Base-by-base conservation (phyloP, 345 rosid species). In the Gossypium sturtianum region DNA sequence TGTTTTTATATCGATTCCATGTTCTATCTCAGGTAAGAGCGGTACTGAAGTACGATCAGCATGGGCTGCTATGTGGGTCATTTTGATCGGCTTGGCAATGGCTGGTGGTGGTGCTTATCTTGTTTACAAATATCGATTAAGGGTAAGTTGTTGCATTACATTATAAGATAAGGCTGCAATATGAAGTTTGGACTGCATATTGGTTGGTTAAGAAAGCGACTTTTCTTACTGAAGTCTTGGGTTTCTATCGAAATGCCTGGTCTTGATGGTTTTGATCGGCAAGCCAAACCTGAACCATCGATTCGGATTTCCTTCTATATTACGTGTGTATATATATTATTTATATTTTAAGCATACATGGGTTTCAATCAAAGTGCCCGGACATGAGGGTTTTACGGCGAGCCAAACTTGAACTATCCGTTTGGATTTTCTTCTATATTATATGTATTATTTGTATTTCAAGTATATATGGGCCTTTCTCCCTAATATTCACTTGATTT, bases 21-120 rank as follows among this genome's bases (percentile, higher is more conserved):
- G 48, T 29, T 48, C 62, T 56, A 49, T 81, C 52, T 63, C 85
- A 93, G 98, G 93, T 82, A 93, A 91, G 89, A 83, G 76, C 0
- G 85, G 86, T 74, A 74, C 80, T 34, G 90, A 90, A 84, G 95
- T 80, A 65, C 88, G 74, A 82, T 92, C 98, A 75, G 92, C 97
- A 6, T 94, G 97, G 98, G 80, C 91, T 62, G 98, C 95, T 13
- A 81, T 94, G 73, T 92, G 97, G 97, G 86, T 94, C 82, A 92
- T 92, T 38, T 75, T 88, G 78, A 80, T 94, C 53, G 92, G 93
- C 80, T 76, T 94, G 83, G 91, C 84, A 51, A 83, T 94, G 87
- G 93, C 93, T 77, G 97, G 80, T 77, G 91, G 83, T 57, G 98
- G 97, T 5, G 98, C 88, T 5, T 94, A 89, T 85, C 91, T 94